These are phyloP conservation scores for Wickerhamiella parazyma DNA, from an alignment of 805 yeast genomes.

Conservation along the genomic window DNA sequence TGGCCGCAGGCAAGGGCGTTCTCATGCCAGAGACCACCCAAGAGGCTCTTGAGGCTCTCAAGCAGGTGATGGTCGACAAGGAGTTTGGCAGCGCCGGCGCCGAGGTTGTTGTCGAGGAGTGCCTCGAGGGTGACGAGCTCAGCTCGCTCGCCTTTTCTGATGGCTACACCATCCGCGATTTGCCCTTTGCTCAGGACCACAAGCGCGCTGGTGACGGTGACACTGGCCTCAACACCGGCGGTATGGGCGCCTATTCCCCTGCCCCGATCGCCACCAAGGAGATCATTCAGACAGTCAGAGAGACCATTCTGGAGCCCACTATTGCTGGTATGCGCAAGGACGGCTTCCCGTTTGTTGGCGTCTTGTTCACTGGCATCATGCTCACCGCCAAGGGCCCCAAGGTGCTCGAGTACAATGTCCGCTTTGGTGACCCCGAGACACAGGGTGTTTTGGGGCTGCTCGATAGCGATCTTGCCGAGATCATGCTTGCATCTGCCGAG, in stretches of 20 bases:
- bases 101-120: conserved; percentile 90
- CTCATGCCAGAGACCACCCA: conserved; percentile 71
- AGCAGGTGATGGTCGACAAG: conserved; percentile 77
- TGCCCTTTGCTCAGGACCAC: conserved; percentile 98
- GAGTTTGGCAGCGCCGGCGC: conserved; percentile 92
- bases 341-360: conserved; percentile 90
- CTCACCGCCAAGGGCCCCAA: conserved; percentile 80
- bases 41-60: conserved; percentile 75
- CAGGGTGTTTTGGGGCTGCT: conserved; percentile 88
- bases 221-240: conserved; percentile 92
- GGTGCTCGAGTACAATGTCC: conserved; percentile 90
- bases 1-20: conserved; percentile 98
- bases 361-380: conserved; percentile 91
- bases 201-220: conserved; percentile 91
- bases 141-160: conserved; percentile 85
- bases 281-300: conserved; percentile 55
- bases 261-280: conserved; percentile 86
- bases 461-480: conserved; percentile 84
- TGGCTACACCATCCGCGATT: conserved; percentile 78
- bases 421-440: conserved; percentile 99
- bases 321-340: conserved; percentile 93
- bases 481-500: conserved; percentile 87
- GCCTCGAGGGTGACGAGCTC: conserved; percentile 90
- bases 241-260: conserved; percentile 99
- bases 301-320: conserved; percentile 72